Evolutionary conservation across 2,329 filamentous ascomycete genomes (phyloP), one percentile per base, ranked within the genome.

Genomic region (Trichoderma breve): DNA sequence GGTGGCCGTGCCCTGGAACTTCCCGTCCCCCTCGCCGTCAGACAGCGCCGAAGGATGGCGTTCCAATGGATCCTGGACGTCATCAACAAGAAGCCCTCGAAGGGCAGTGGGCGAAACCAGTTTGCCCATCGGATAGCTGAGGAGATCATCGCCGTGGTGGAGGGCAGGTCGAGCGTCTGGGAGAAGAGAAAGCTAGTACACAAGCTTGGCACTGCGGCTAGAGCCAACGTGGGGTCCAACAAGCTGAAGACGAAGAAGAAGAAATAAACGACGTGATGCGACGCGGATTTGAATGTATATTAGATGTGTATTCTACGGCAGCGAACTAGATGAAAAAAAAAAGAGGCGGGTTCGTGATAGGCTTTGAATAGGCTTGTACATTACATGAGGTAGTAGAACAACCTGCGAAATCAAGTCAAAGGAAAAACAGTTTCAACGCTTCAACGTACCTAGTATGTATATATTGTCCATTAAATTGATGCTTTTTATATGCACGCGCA

Each of bases 21-120:
- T 43, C 96, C 96, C 0, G 86, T 91, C 26, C 95, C 96, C 1
- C 85, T 98, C 24, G 85, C 86, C 1, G 83, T 91, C 74, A 88
- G 94, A 73, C 92, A 97, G 81, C 88, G 95, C 74, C 87, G 95
- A 76, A 87, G 95, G 70, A 86, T 86, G 65, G 95, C 95, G 2
- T 92, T 98, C 75, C 85, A 88, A 81, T 99, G 96, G 96, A 97
- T 99, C 76, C 82, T 98, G 72, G 91, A 94, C 74, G 88, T 90
- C n/a, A 93, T 94, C 51, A 89, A 89, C 74, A 96, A 94, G 86
- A 91, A 92, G 83, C 89, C 88, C 74, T 92, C 91, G 74, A 86
- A 87, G 76, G 92, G 91, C 24, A 92, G 89, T 77, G 93, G 93
- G 8, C 88, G 88, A 72, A 87, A 87, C 74, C 90, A 91, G 81